Conservation (phyloP, 2,329 filamentous ascomycete species). For the Scytalidium lignicola region DNA sequence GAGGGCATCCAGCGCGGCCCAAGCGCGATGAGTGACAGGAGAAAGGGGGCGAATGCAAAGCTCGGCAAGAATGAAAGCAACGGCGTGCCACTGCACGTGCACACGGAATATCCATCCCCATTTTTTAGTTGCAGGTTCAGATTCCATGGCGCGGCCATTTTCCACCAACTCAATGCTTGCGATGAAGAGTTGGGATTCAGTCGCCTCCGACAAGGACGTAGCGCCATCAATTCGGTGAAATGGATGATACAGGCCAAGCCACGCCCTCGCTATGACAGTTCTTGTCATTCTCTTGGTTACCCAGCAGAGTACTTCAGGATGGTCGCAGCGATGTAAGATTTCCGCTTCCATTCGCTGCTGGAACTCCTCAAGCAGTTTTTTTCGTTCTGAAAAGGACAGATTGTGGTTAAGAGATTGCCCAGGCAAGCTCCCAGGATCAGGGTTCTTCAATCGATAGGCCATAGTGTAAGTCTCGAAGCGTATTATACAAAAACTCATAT, state of each 20-base stretch:
- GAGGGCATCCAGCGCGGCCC: constrained; percentile 23
- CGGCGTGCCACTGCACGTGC: constrained; percentile 35
- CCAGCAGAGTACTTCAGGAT: too few relatives aligned
- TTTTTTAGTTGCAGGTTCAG: constrained; percentile 40
- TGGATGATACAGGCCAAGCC: constrained; percentile 48
- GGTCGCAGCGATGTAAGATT: too few relatives aligned
- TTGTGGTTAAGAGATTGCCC: too few relatives aligned
- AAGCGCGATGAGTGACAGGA: constrained; percentile 31
- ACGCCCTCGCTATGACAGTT: constrained; percentile 50
- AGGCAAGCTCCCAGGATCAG: constrained; percentile 31
- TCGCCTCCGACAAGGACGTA: constrained; percentile 32
- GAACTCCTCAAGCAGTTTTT: too few relatives aligned
- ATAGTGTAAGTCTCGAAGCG: constrained; percentile 27
- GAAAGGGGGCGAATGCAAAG: constrained; percentile 27
- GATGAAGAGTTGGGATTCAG: constrained; percentile 41
- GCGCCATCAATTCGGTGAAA: constrained; percentile 38
- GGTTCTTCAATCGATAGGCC: not conserved
- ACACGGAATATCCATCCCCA: constrained; percentile 35
- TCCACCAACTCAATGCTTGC: constrained; percentile 51
- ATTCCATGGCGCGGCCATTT: constrained; percentile 49
- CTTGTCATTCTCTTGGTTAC: constrained; percentile 15
- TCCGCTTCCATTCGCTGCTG: too few relatives aligned
- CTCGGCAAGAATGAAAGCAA: constrained; percentile 33
- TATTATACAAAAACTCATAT: constrained; percentile 41
- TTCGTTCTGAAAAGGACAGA: too few relatives aligned